Conservation (phyloP, 73 alveolate species). For the Stentor roeselii region DNA sequence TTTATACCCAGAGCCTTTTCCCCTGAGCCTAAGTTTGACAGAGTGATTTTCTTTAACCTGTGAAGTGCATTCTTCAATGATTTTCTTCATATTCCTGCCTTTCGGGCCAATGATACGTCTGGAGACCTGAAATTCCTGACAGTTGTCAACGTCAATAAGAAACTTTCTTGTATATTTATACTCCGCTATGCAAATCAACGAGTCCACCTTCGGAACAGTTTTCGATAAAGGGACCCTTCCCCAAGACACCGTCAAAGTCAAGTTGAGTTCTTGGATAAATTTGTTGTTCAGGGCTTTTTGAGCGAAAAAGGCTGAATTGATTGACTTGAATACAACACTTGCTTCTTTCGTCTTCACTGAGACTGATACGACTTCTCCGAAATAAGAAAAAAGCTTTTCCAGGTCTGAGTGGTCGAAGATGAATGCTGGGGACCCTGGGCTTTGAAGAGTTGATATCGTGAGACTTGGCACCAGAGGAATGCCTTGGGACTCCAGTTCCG, state of each 20-base stretch:
- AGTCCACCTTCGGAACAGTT: not conserved
- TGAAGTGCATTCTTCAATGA: constrained; percentile 71
- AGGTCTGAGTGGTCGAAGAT: not conserved
- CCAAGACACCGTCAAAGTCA: not conserved
- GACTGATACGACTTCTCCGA: not conserved
- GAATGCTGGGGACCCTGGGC: not conserved
- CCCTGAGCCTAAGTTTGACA: constrained; percentile 93
- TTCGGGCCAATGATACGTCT: constrained; percentile 88
- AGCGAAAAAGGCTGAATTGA: constrained; percentile 26
- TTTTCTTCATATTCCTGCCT: constrained; percentile 86
- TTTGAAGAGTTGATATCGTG: not conserved
- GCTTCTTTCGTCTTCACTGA: not conserved
- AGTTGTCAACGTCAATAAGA: constrained; percentile 91
- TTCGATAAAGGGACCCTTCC: not conserved
- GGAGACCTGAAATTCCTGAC: constrained; percentile 94
- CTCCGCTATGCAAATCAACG: not conserved
- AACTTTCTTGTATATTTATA: constrained; percentile 90
- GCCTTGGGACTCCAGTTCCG: not conserved
- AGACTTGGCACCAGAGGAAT: not conserved
- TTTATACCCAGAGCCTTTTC: constrained; percentile 96
- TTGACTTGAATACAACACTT: not conserved
- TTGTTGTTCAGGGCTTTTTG: constrained; percentile 14
- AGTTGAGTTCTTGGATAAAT: not conserved
- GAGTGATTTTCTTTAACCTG: constrained; percentile 54
- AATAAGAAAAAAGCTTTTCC: not conserved